Conservation (phyloP, 208 protist genomes). For the Acanthamoeba castellanii region DNA sequence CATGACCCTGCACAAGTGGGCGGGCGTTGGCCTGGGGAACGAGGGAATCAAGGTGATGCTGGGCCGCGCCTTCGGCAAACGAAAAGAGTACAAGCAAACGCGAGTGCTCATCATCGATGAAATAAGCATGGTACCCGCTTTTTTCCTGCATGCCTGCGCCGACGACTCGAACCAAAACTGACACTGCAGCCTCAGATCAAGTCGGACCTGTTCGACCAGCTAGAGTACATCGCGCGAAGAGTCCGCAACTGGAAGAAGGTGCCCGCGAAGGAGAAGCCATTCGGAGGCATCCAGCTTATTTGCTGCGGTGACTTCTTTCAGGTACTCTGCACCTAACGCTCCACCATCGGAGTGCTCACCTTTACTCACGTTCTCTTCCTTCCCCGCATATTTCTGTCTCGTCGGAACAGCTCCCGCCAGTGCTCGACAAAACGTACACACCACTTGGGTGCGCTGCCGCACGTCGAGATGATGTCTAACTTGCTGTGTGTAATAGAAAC, state of each 20-base stretch:
- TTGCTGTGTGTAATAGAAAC: background rate
- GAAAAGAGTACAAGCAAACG: slow-evolving; percentile 35
- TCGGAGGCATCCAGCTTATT: slow-evolving; percentile 82
- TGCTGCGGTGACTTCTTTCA: slow-evolving; percentile 84
- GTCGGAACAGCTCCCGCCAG: background rate
- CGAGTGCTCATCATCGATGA: slow-evolving; percentile 83
- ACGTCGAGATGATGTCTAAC: too few relatives aligned
- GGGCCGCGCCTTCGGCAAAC: slow-evolving; percentile 16
- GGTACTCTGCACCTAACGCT: background rate
- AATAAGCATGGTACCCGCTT: slow-evolving; percentile 81
- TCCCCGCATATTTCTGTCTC: background rate
- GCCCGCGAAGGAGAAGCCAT: slow-evolving; percentile 65
- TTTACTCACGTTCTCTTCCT: background rate
- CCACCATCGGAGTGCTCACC: background rate
- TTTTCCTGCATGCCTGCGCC: background rate
- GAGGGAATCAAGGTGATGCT: background rate
- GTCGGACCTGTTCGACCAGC: slow-evolving; percentile 80
- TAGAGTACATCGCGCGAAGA: slow-evolving; percentile 48
- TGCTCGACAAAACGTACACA: background rate
- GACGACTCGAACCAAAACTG: background rate
- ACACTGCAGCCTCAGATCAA: background rate
- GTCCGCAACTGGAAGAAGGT: slow-evolving; percentile 44
- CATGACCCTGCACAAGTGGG: slow-evolving; percentile 83
- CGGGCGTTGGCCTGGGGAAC: slow-evolving; percentile 78
- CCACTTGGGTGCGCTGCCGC: too few relatives aligned